Evolutionary conservation across 352 stramenopile species (phyloP), one percentile per base, ranked within the genome.

Genomic region (Phytopythium ostracodes): DNA sequence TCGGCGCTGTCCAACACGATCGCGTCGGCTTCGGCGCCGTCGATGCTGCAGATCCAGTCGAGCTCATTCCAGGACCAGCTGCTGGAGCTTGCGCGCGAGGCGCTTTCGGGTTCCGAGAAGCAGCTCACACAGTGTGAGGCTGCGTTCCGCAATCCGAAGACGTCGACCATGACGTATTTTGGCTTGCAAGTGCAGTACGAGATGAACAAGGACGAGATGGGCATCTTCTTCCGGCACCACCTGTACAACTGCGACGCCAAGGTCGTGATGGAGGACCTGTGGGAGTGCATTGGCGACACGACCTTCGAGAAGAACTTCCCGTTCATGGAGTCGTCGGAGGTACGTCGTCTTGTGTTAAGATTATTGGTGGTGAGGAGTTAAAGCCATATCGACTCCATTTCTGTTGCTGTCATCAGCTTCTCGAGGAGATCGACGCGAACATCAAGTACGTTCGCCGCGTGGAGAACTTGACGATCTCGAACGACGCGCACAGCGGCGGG

Each of bases 111-210:
- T 29, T 66, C 79, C 0, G 84, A 91, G 33, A 86, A 89, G 61
- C 79, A 89, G 40, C 70, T 94, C 4, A 68, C 79, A 49, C 72
- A 89, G 27, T 92, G 87, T 62, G 85, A 95, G 49, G 64, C 79
- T 24, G 71, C 84, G 3, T 96, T 96, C 70, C 79, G 79, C 38
- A 88, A 81, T 47, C 87, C 87, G 2, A 92, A 91, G 68, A 93
- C 90, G 55, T 87, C 84, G 8, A 94, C 86, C 31, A 96, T 96
- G 84, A 92, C 82, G 27, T 96, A 96, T 72, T 93, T 96, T 62
- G 87, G 87, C 6, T 68, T 96, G 33, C 79, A 93, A 55, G 87
- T 96, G 43, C 87, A 96, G 69, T 96, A 96, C 62, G 87, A 96
- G 46, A 92, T 94, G 75, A 81, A 73, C 61, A 92, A 93, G 68